Evolutionary conservation across 371 early-diverging fungal genomes (phyloP).

Genomic region (Mortierella sp.): DNA sequence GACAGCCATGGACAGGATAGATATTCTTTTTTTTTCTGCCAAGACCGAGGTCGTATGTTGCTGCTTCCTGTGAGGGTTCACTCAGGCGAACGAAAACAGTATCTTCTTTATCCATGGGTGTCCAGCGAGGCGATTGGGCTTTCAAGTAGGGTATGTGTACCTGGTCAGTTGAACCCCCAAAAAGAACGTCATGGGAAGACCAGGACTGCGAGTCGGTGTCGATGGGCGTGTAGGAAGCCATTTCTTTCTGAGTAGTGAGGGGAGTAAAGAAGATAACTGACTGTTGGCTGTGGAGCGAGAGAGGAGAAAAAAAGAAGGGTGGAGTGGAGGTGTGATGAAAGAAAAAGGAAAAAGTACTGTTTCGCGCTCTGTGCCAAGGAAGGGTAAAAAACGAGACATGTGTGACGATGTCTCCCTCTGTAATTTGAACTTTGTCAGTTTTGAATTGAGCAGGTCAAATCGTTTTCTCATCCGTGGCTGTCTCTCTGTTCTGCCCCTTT

Average conservation of each 20-base stretch:
- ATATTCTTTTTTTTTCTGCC: background rate
- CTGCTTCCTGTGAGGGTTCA: no score
- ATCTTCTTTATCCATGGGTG: background rate
- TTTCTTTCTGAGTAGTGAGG: no score
- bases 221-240: constrained; percentile 45
- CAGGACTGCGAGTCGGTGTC: constrained; percentile 50
- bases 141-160: constrained; percentile 16
- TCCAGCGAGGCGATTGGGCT: background rate
- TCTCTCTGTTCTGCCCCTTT: background rate
- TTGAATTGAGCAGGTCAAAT: background rate
- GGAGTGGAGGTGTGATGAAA: background rate
- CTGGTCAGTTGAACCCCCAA: constrained; percentile 52
- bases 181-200: constrained; percentile 55
- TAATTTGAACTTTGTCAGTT: background rate
- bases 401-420: background rate
- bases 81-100: background rate
- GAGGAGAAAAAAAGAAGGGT: background rate
- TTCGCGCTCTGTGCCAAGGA: background rate
- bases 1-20: background rate
- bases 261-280: constrained; percentile 3
- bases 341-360: no score
- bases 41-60: background rate
- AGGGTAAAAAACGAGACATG: background rate
- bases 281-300: background rate
- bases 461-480: background rate